Conservation (phyloP, 768 basidiomycete genomes). For the Cubamyces sp. region DNA sequence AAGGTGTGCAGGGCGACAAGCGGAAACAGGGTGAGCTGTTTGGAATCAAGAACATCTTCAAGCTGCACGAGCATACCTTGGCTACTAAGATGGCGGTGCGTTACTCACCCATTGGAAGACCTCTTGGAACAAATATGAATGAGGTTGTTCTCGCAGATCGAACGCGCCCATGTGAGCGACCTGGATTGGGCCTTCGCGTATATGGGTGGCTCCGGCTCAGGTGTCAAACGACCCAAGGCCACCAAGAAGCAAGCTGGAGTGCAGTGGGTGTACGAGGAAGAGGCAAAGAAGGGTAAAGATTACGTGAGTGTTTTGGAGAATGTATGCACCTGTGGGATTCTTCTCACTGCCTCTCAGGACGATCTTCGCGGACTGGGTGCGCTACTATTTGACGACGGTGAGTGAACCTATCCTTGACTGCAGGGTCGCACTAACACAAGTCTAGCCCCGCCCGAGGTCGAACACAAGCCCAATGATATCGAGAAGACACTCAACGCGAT, state of each 20-base stretch:
- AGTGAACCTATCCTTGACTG: slow-evolving; percentile 21
- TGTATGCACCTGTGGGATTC: no score
- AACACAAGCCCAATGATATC: slow-evolving; percentile 49
- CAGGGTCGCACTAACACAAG: slow-evolving; percentile 1
- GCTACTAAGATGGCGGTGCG: slow-evolving; percentile 77
- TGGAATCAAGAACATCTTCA: slow-evolving; percentile 85
- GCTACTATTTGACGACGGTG: slow-evolving; percentile 74
- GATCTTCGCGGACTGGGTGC: slow-evolving; percentile 64
- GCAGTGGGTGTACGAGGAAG: slow-evolving; percentile 51
- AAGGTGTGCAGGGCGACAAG: slow-evolving; percentile 81
- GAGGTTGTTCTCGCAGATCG: slow-evolving; percentile 56
- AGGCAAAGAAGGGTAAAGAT: slow-evolving; percentile 35
- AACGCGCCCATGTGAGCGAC: slow-evolving; percentile 71
- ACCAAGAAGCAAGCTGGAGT: slow-evolving; percentile 24
- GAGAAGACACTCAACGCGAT: slow-evolving; percentile 59
- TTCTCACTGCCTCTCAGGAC: slow-evolving; percentile 37
- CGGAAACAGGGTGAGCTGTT: slow-evolving; percentile 80
- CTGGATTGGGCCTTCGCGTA: slow-evolving; percentile 82
- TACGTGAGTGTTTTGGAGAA: slow-evolving; percentile 14
- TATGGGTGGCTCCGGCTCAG: slow-evolving; percentile 46
- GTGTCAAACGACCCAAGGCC: slow-evolving; percentile 25
- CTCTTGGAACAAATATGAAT: neutral
- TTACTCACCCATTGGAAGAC: neutral
- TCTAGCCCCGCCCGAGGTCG: slow-evolving; percentile 40
- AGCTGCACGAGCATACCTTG: slow-evolving; percentile 66